These are phyloP conservation scores for Aegilops sharonensis DNA, from an alignment of 176 grass and related monocot genomes.

Conservation along the genomic window DNA sequence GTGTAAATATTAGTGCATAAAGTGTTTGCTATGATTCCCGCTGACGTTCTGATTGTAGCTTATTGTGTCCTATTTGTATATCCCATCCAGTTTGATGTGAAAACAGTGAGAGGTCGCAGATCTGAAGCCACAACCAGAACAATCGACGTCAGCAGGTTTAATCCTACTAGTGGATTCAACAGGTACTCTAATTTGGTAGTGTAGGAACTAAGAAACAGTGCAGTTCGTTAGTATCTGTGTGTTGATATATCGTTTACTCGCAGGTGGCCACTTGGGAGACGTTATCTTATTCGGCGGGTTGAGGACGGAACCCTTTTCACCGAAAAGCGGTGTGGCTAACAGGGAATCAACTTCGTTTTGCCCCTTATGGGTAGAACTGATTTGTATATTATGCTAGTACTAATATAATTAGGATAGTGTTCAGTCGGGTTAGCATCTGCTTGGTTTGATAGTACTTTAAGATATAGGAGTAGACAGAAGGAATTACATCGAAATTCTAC, in stretches of 20 bases:
- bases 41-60: neutral
- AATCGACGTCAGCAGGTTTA: neutral
- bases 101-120: constrained; percentile 1
- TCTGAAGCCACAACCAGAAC: constrained; percentile 9
- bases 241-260: neutral
- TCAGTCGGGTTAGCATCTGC: no score
- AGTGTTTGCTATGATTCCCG: neutral
- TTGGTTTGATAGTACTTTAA: no score
- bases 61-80: neutral
- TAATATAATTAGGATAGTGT: no score
- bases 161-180: neutral
- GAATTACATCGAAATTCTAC: no score
- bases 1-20: neutral
- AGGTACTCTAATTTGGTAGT: neutral
- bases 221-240: no score
- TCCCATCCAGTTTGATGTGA: constrained; percentile 15
- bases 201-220: no score
- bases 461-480: no score
- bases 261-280: neutral
- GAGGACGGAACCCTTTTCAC: neutral
- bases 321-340: neutral
- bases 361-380: no score
- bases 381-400: no score
- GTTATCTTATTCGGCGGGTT: neutral
- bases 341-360: neutral